Evolutionary conservation across 2,329 filamentous ascomycete species (phyloP), one percentile per base, ranked within the genome.

Genomic region (Thermothelomyces thermophilus): DNA sequence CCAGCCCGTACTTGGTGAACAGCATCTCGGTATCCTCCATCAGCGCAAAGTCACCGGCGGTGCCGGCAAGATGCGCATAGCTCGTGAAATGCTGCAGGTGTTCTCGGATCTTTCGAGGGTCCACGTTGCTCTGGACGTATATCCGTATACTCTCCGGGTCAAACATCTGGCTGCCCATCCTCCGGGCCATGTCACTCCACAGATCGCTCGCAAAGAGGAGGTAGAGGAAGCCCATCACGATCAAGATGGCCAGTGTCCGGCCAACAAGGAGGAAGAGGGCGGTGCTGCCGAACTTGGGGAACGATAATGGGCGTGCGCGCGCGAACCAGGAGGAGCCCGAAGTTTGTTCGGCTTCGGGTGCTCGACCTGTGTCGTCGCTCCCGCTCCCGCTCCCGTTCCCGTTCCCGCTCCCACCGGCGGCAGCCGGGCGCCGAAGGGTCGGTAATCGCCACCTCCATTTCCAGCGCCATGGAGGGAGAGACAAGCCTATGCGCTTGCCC

Each of bases 41-140:
- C 48, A 95, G 75, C 40, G 85, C 87, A 61, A 85, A 90, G 69
- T 94, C 91, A 41, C 93, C 93, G 70, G 95, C 85, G 3, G 90
- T 95, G n/a, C 93, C 93, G 2, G 89, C 93, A 55, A 97, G 76
- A 67, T 97, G 93, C 54, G 93, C 87, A 64, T 87, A 95, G 49
- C 79, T 79, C 4, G 89, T 91, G 55, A 91, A 82, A 62, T 90
- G 86, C 61, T 79, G 73, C 52, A 95, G 70, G 51, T 87, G 86
- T 35, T 87, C 83, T 56, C 82, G 78, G 64, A 93, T 85, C 44
- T 77, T 75, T 52, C 75, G 74, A 48, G 80, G 73, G 62, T 94
- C 84, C 57, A 95, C 79, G 59, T 81, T 82, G 42, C 76, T 74
- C 65, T 93, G 82, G 22, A 94, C 77, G 67, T 85, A 87, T 51